Evolutionary conservation across 768 basidiomycete genomes (phyloP).

Genomic region (Amanita brunnescens): DNA sequence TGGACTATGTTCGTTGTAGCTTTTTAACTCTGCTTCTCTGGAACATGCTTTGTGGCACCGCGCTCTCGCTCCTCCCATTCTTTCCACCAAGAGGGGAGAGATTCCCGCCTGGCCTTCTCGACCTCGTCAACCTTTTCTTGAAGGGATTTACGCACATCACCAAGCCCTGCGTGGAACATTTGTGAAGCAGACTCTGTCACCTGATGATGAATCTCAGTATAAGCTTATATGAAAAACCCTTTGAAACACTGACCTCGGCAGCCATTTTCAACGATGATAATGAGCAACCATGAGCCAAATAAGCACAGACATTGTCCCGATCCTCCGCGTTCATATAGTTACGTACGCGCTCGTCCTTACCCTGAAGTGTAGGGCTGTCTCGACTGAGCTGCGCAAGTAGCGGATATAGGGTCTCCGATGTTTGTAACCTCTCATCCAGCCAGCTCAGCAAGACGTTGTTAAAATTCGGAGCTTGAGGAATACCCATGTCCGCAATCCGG

Average conservation of each 20-base stretch:
- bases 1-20: no score
- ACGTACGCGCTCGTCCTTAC: constrained; percentile 4
- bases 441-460: not conserved
- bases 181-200: not conserved
- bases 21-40: not conserved
- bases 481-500: not conserved
- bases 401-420: not conserved
- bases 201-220: not conserved
- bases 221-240: not conserved
- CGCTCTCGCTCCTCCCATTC: constrained; percentile 14
- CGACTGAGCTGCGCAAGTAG: constrained; percentile 6
- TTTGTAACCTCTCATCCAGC: not conserved
- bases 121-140: constrained; percentile 8
- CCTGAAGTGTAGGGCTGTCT: not conserved
- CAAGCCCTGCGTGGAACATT: not conserved
- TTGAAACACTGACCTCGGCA: constrained; percentile 3
- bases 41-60: not conserved
- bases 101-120: constrained; percentile 14
- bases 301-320: not conserved
- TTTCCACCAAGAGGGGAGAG: constrained; percentile 22
- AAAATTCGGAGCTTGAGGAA: not conserved
- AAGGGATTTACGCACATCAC: constrained; percentile 13
- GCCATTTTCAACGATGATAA: not conserved
- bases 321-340: not conserved
- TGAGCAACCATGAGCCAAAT: not conserved